Conservation (phyloP, 2,329 filamentous ascomycete species). For the Cladosporium sp. region DNA sequence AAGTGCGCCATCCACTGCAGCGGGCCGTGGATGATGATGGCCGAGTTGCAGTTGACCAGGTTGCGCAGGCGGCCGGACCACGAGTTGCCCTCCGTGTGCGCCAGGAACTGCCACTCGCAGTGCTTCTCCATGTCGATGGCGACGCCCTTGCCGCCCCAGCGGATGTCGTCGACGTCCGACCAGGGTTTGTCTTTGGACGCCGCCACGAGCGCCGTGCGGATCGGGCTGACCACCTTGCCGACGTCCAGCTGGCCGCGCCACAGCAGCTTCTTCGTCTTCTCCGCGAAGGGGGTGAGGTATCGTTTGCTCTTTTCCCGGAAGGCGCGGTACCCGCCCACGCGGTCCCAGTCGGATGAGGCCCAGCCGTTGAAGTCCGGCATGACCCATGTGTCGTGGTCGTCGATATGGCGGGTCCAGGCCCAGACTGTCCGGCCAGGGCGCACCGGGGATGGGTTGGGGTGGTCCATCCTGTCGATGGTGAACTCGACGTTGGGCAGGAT, state of each 20-base stretch:
- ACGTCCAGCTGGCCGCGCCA: conserved; percentile 28
- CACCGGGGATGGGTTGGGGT: not conserved
- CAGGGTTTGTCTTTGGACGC: conserved; percentile 29
- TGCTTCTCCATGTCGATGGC: conserved; percentile 22
- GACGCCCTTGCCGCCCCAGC: conserved; percentile 15
- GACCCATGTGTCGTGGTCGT: conserved; percentile 36
- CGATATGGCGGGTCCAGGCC: conserved; percentile 9
- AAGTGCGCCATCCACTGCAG: conserved; percentile 23
- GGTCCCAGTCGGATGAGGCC: conserved; percentile 36
- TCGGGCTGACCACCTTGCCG: conserved; percentile 17
- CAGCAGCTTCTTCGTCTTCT: conserved; percentile 26
- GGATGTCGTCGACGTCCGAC: conserved; percentile 32
- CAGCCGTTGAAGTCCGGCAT: conserved; percentile 52
- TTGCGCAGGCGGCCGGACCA: conserved; percentile 29
- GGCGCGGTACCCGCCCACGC: conserved; percentile 17
- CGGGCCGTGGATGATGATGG: conserved; percentile 23
- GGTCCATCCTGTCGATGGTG: conserved; percentile 27
- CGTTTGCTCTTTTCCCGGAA: conserved; percentile 20
- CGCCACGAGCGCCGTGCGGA: conserved; percentile 29
- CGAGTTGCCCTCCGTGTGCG: conserved; percentile 27
- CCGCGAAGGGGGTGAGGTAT: conserved; percentile 9
- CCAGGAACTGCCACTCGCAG: conserved; percentile 24
- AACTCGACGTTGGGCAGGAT: conserved; percentile 46
- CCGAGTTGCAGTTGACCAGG: conserved; percentile 26
- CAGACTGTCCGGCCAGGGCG: conserved; percentile 32